A percentile compares a stretch with the other conserved stretches of the same genome.
These are phyloP conservation scores for Chlorella variabilis DNA, from an alignment of 163 green algal genomes.

Conservation along the genomic window DNA sequence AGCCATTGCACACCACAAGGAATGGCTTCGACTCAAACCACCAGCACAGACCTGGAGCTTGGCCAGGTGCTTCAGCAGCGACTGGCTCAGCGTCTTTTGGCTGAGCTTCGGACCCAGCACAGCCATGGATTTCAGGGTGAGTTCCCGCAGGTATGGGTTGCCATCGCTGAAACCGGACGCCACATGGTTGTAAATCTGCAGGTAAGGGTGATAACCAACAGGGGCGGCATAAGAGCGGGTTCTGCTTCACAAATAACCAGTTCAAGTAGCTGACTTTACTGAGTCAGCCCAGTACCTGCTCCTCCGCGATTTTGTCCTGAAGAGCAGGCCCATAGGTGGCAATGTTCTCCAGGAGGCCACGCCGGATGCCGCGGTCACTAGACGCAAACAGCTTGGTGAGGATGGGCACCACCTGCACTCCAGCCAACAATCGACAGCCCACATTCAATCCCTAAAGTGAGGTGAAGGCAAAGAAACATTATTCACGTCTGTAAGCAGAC, in stretches of 20 bases:
- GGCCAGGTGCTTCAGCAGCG: slow-evolving; percentile 95
- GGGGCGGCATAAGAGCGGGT: too few relatives aligned
- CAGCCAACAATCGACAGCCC: too few relatives aligned
- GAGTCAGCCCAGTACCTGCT: too few relatives aligned
- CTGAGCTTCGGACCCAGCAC: slow-evolving; percentile 91
- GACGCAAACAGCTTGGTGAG: slow-evolving; percentile 92
- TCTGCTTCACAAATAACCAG: neutral
- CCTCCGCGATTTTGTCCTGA: slow-evolving; percentile 44
- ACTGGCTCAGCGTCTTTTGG: slow-evolving; percentile 85
- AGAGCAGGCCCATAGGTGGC: slow-evolving; percentile 78
- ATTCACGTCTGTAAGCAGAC: too few relatives aligned
- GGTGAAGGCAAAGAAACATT: too few relatives aligned
- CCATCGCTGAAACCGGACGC: slow-evolving; percentile 83
- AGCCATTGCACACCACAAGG: neutral
- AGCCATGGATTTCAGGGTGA: slow-evolving; percentile 96
- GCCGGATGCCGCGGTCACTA: slow-evolving; percentile 69
- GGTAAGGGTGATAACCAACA: neutral
- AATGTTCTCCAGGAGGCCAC: slow-evolving; percentile 91
- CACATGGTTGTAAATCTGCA: slow-evolving; percentile 88
- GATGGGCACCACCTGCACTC: slow-evolving; percentile 80
- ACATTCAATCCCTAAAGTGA: too few relatives aligned
- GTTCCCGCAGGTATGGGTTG: slow-evolving; percentile 94
- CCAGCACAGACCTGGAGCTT: slow-evolving; percentile 86
- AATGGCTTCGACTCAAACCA: too few relatives aligned
- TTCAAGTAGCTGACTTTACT: too few relatives aligned